These are phyloP conservation scores for Suhomyces tanzawaensis DNA, from an alignment of 805 yeast species.

Conservation along the genomic window DNA sequence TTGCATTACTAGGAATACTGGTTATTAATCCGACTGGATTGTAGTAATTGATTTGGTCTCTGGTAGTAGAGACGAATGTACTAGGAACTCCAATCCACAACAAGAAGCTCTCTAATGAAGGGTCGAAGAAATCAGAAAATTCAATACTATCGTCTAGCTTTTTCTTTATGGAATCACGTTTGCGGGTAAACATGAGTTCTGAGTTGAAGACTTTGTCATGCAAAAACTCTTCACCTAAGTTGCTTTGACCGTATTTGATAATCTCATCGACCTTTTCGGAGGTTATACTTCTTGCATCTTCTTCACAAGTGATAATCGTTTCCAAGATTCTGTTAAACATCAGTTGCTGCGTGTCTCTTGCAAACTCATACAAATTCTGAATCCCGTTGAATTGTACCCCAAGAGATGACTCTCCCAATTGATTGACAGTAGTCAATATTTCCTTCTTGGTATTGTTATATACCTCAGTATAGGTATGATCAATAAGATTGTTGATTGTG, in stretches of 20 bases:
- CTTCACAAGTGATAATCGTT: constrained; percentile 65
- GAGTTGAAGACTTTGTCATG: constrained; percentile 63
- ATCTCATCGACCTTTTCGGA: constrained; percentile 59
- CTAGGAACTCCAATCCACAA: constrained; percentile 42
- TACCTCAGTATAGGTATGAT: constrained; percentile 52
- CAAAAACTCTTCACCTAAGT: constrained; percentile 62
- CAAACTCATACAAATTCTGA: constrained; percentile 64
- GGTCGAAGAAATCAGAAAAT: constrained; percentile 75
- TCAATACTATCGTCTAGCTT: constrained; percentile 60
- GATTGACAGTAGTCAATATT: constrained; percentile 51
- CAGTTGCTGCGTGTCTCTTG: constrained; percentile 62
- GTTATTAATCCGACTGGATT: constrained; percentile 33
- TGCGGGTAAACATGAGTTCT: constrained; percentile 79
- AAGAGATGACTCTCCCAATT: constrained; percentile 50
- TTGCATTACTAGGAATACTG: constrained; percentile 28
- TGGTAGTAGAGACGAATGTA: constrained; percentile 24
- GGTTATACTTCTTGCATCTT: constrained; percentile 62
- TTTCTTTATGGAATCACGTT: constrained; percentile 58
- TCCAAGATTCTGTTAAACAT: constrained; percentile 66
- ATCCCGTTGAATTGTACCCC: constrained; percentile 58
- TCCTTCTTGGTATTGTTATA: constrained; percentile 59
- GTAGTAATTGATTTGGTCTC: constrained; percentile 27
- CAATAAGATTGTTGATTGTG: constrained; percentile 60
- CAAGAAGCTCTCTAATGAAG: constrained; percentile 61
- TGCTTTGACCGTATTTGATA: constrained; percentile 56